Base-by-base conservation (phyloP, 306 rosid genomes). In the Dryas octopetala region DNA sequence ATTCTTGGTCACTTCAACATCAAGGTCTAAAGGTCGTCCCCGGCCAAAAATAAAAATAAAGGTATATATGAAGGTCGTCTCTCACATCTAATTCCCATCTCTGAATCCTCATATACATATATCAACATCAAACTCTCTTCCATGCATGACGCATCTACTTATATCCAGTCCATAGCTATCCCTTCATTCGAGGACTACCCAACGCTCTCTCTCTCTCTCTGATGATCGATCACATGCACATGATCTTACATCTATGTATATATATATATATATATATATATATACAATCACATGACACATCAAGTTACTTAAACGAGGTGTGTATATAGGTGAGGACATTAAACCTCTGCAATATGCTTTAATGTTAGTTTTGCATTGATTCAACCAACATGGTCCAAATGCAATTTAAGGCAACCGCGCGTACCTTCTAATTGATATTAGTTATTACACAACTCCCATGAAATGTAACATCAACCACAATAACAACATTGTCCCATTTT, bases 351-450 rank as follows among this genome's bases (percentile, higher is more conserved):
- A 68, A 68, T 53, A 73, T 76, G 63, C 82, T 67, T 46, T 58
- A 51, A 68, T 14, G 26, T 54, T 73, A 70, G 61, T 66, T 68
- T 73, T 23, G 19, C 74, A 75, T 82, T 80, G 69, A 80, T 85
- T 67, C 76, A 76, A 87, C 75, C 80, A 83, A 89, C 87, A 86
- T 83, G 84, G 93, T 91, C 90, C 85, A 83, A 76, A 83, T 80
- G 95, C 92, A 87, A 51, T 87, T 86, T 83, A 72, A 80, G 88
- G 94, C 50, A 89, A 83, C 87, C 81, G 23, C 23, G 23, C 23
- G 76, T 81, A 62, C 32, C 26, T 76, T 84, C 71, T 80, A 60
- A 81, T 81, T 68, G 72, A 79, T 66, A 58, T 66, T 13, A 3
- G 15, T 4, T 72, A 80, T 85, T 81, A 55, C 74, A 80, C 78